Base-by-base conservation (phyloP, 805 yeast species). In the Saccharomycopsis selenospora region DNA sequence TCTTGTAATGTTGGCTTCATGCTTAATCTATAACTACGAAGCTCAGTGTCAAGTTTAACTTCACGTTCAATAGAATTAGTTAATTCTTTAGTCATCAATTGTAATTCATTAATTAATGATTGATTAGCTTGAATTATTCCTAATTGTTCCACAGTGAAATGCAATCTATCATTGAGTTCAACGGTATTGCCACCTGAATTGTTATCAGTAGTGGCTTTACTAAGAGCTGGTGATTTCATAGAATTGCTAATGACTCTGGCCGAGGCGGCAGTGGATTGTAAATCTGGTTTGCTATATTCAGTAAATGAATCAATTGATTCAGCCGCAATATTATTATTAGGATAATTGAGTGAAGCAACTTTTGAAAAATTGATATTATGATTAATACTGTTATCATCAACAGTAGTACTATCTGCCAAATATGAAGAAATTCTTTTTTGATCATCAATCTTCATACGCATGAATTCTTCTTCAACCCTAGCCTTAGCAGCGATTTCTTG, bases 41-140 rank as follows among this genome's bases (percentile, higher is more conserved):
- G 48, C 40, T 65, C 69, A 43, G 67, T 66, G 57, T 82, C 89
- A 41, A 85, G 59, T 17, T 68, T 61, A n/a, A 83, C 67, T 60
- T 85, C 95, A 36, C 93, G 67, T 47, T 77, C 74, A 42, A 85
- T 82, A 0, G 90, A 80, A 22, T 77, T 77, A 0, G 89, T 90
- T 44, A 85, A 67, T 57, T 85, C 95, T 23, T 76, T 74, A 1
- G 90, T 80, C 1, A 85, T 81, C 22, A 83, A 58, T 51, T 80
- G 82, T 36, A 85, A 63, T 58, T 85, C 91, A 48, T 74, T 71
- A 56, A 82, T 68, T 36, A 85, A 62, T 23, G 72, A 75, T 44
- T 71, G 71, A 53, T 79, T 82, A 46, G 83, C 78, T 29, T 70
- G 75, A 66, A 84, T 69, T 5, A 83, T 66, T 1, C 80, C 79